Evolutionary conservation across 2,329 filamentous ascomycete species (phyloP).

Genomic region (Aspergillus sp.): DNA sequence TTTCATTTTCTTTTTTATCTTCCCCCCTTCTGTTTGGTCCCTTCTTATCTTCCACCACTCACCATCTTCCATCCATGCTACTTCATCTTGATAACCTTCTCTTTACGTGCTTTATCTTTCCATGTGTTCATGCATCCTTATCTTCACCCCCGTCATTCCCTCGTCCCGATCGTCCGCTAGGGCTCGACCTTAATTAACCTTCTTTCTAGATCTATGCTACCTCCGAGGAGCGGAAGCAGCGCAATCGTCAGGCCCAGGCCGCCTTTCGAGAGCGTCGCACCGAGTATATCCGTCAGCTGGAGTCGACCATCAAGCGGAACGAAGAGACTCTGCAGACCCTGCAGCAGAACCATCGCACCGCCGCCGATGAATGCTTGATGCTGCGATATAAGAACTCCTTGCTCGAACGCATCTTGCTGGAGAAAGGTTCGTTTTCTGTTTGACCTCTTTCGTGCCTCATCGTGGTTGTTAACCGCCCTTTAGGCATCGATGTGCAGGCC

Average conservation of each 20-base stretch:
- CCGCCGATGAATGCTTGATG: constrained; percentile 97
- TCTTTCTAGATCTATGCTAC: constrained; percentile 85
- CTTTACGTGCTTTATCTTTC: neutral
- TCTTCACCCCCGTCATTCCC: neutral
- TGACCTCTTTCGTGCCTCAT: constrained; percentile 2
- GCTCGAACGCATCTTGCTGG: constrained; percentile 88
- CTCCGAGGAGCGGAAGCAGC: constrained; percentile 96
- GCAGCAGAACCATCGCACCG: constrained; percentile 89
- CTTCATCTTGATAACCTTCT: constrained; percentile 5
- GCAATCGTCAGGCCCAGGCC: constrained; percentile 94
- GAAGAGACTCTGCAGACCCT: constrained; percentile 90
- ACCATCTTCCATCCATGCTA: neutral
- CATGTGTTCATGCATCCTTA: neutral
- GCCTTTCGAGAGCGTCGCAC: constrained; percentile 95
- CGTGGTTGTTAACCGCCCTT: constrained; percentile 7
- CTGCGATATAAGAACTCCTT: constrained; percentile 97
- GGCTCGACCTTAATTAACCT: constrained; percentile 12
- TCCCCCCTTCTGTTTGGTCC: neutral
- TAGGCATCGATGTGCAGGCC: constrained; percentile 94
- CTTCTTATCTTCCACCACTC: neutral
- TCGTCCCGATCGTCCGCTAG: neutral
- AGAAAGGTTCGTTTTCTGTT: constrained; percentile 67
- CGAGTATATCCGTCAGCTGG: constrained; percentile 98
- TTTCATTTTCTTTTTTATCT: constrained; percentile 8
- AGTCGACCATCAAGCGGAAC: constrained; percentile 95